These are phyloP conservation scores for Berberis vulgaris DNA, from an alignment of 164 flowering plant species.

Conservation along the genomic window DNA sequence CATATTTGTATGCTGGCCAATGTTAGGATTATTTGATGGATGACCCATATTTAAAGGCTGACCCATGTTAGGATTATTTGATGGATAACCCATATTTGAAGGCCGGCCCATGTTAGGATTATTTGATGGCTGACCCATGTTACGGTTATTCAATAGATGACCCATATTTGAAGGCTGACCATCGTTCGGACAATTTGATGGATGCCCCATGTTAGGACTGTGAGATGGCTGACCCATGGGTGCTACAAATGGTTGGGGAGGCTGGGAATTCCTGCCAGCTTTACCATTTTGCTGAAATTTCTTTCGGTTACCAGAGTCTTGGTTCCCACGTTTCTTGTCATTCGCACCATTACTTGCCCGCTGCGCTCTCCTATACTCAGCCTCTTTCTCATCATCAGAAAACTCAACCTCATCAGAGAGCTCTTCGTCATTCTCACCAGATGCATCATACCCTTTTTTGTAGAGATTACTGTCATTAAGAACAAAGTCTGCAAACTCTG, in stretches of 20 bases:
- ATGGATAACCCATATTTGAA: too few relatives aligned
- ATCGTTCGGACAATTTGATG: too few relatives aligned
- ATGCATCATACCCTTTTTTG: conserved; percentile 91
- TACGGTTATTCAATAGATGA: too few relatives aligned
- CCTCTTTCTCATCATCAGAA: conserved; percentile 98
- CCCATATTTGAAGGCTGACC: too few relatives aligned
- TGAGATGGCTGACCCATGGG: too few relatives aligned
- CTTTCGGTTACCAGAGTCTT: conserved; percentile 26
- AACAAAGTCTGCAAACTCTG: conserved; percentile 69
- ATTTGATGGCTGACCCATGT: too few relatives aligned
- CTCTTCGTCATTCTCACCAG: conserved; percentile 91
- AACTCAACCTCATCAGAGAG: conserved; percentile 63
- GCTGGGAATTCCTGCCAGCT: conserved; percentile 13
- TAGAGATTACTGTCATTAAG: conserved; percentile 60
- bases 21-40: conserved; percentile 7
- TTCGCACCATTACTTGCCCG: conserved; percentile 45
- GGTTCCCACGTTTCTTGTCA: conserved; percentile 31
- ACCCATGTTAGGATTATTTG: too few relatives aligned
- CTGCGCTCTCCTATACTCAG: conserved; percentile 57
- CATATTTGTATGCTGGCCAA: background rate
- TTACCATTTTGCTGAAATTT: conserved; percentile 27
- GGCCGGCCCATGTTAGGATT: too few relatives aligned
- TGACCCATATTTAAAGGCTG: conserved; percentile 7
- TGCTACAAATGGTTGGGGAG: too few relatives aligned
- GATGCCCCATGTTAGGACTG: too few relatives aligned